These are phyloP conservation scores for Chamaecyparis obtusa DNA, from an alignment of 75 land plant genomes.

Conservation along the genomic window DNA sequence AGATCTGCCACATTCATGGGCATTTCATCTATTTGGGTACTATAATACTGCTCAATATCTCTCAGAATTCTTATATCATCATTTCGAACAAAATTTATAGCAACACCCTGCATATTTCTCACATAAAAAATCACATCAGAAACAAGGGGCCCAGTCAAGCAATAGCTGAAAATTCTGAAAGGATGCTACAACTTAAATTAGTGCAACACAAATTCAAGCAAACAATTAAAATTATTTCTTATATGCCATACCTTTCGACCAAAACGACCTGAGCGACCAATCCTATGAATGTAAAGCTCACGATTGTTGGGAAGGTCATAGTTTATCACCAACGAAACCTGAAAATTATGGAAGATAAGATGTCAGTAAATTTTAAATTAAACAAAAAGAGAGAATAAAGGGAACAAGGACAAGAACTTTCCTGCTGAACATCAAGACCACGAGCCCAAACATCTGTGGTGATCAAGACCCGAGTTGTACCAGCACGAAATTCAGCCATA, in stretches of 20 bases:
- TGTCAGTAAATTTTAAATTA: background rate
- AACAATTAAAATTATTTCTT: background rate
- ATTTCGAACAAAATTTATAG: constrained; percentile 91
- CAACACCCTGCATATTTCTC: constrained; percentile 78
- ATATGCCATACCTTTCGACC: constrained; percentile 55
- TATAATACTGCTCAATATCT: constrained; percentile 96
- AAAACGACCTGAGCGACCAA: constrained; percentile 73
- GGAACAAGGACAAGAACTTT: constrained; percentile 14
- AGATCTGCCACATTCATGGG: constrained; percentile 98
- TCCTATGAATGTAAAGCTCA: constrained; percentile 68
- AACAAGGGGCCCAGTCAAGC: background rate
- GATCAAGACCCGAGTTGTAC: constrained; percentile 75
- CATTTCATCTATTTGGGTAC: constrained; percentile 96
- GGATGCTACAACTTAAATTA: background rate
- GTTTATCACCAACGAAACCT: constrained; percentile 72
- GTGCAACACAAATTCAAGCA: background rate
- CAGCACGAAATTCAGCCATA: constrained; percentile 72
- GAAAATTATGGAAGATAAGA: constrained; percentile 7
- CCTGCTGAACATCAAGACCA: constrained; percentile 89
- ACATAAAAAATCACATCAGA: background rate
- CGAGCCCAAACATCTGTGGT: constrained; percentile 95
- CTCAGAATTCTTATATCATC: constrained; percentile 92
- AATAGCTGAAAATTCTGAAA: background rate
- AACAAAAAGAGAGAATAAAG: background rate
- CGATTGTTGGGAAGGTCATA: constrained; percentile 73